phyloP scores from a whole-genome alignment of 768 basidiomycete species.

The Phaeotremella skinneri region DNA sequence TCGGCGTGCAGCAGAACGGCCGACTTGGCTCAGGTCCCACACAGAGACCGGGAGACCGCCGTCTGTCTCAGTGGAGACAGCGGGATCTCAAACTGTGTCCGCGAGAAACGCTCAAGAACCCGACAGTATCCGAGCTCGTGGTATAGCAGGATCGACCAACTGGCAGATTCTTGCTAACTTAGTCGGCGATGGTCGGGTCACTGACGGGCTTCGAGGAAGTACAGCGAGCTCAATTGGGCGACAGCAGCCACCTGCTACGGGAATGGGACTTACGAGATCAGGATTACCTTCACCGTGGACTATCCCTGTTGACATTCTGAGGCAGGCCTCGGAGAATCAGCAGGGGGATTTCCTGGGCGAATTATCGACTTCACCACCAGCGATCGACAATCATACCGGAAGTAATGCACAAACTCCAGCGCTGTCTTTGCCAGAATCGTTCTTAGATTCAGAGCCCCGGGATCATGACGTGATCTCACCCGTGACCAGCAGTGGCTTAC shows the following conservation, averaged over 20 bases:
- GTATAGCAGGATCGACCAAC: background rate
- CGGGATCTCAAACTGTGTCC: background rate
- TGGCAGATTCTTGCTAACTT: background rate
- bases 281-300: background rate
- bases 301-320: background rate
- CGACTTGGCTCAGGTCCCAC: background rate
- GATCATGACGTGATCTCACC: no score
- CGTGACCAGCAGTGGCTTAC: no score
- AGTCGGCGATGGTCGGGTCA: background rate
- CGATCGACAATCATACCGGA: no score
- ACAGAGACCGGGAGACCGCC: background rate
- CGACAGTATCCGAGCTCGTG: no score
- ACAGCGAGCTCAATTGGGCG: no score
- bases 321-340: background rate
- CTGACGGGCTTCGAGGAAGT: background rate
- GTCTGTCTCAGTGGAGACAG: background rate
- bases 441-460: no score
- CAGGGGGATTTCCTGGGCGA: no score
- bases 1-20: background rate
- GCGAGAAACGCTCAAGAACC: background rate
- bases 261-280: no score
- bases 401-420: background rate
- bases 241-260: background rate
- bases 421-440: no score
- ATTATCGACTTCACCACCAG: conserved; percentile 1